Conservation (phyloP, 2,329 filamentous ascomycete genomes). For the Colletotrichum tanaceti region DNA sequence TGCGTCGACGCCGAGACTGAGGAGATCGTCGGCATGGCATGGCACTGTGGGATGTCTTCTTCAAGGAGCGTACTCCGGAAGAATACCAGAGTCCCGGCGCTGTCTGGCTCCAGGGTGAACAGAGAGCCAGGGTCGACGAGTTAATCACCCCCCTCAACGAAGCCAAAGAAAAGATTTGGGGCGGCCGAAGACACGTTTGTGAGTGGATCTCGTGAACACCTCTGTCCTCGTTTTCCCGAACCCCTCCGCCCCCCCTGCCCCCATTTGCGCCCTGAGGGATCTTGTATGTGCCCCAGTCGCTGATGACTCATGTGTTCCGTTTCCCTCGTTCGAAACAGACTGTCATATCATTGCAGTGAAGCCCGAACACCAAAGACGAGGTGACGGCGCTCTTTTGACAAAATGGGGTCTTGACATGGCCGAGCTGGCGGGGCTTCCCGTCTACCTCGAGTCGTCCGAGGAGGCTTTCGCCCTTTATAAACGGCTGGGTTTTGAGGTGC, state of each 20-base stretch:
- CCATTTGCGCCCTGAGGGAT: constrained; percentile 1
- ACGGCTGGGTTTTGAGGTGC: constrained; percentile 56
- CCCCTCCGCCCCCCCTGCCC: background rate
- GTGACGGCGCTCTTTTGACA: constrained; percentile 55
- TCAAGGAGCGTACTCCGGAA: constrained; percentile 52
- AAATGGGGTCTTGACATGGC: constrained; percentile 54
- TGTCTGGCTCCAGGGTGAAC: constrained; percentile 58
- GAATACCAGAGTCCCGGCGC: constrained; percentile 59
- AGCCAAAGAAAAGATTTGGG: constrained; percentile 55
- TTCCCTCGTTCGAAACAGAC: constrained; percentile 45
- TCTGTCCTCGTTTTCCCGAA: constrained; percentile 2
- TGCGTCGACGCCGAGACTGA: constrained; percentile 57
- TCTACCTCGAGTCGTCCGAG: constrained; percentile 60
- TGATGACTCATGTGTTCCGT: constrained; percentile 28
- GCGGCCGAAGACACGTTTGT: constrained; percentile 55
- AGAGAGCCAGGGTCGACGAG: constrained; percentile 55
- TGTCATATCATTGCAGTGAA: constrained; percentile 58
- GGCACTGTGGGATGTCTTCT: constrained; percentile 58
- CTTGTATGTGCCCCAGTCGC: constrained; percentile 14
- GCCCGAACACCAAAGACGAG: constrained; percentile 56
- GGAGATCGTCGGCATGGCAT: constrained; percentile 59
- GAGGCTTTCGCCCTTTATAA: constrained; percentile 56
- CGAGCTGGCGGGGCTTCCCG: constrained; percentile 52
- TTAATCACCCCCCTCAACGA: constrained; percentile 57
- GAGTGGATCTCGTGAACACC: constrained; percentile 43